These are phyloP conservation scores for Hygrophoropsis aurantiaca DNA, from an alignment of 768 basidiomycete genomes.

Conservation along the genomic window DNA sequence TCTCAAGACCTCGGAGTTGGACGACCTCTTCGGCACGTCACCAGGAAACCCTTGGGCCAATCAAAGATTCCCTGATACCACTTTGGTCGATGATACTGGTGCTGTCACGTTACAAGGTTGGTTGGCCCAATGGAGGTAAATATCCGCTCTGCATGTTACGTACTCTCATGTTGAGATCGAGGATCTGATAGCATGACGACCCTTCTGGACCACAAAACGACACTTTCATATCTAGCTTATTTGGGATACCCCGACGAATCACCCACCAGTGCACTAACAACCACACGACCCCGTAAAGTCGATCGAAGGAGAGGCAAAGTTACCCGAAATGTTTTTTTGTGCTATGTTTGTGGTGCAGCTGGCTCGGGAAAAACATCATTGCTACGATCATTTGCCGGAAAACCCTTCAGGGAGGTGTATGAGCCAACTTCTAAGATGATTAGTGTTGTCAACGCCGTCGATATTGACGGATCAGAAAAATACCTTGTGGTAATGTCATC, in stretches of 20 bases:
- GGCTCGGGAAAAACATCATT: constrained; percentile 94
- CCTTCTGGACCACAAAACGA: constrained; percentile 87
- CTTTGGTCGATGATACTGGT: constrained; percentile 82
- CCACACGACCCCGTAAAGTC: constrained; percentile 80
- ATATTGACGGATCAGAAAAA: constrained; percentile 92
- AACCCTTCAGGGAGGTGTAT: constrained; percentile 70
- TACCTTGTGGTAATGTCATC: constrained; percentile 79
- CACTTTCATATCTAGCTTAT: constrained; percentile 92
- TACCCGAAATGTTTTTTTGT: constrained; percentile 87
- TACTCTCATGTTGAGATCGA: no score
- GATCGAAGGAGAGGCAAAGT: constrained; percentile 88
- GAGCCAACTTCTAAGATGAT: constrained; percentile 89
- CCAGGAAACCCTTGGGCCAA: constrained; percentile 96
- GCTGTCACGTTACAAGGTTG: constrained; percentile 96
- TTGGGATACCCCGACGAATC: constrained; percentile 84
- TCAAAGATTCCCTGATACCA: constrained; percentile 90
- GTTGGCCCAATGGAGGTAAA: constrained; percentile 97
- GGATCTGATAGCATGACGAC: constrained; percentile 81
- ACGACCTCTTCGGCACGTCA: constrained; percentile 89
- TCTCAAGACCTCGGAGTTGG: constrained; percentile 76
- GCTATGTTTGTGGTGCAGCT: constrained; percentile 92
- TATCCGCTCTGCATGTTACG: no score
- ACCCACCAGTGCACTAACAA: constrained; percentile 79
- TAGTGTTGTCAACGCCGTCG: constrained; percentile 93
- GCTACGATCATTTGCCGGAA: constrained; percentile 81